Conservation (phyloP, 257 asterid species). For the Echium plantagineum region DNA sequence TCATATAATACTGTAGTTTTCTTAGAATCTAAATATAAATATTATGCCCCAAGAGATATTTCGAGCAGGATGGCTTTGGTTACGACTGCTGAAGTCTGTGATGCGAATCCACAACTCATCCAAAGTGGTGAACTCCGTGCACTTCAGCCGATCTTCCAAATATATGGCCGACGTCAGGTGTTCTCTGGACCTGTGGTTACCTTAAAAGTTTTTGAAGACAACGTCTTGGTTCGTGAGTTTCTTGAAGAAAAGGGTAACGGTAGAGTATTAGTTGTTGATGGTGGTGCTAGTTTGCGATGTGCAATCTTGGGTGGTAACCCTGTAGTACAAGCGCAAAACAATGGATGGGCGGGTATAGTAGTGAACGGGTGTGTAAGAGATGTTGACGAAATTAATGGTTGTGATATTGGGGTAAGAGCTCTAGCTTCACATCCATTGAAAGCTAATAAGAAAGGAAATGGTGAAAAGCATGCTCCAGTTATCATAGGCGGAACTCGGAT, state of each 20-base stretch:
- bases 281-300: slow-evolving; percentile 80
- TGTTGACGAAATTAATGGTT: no score
- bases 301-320: slow-evolving; percentile 76
- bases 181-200: slow-evolving; percentile 69
- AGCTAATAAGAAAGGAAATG: slow-evolving; percentile 52
- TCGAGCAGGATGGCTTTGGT: slow-evolving; percentile 41
- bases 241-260: slow-evolving; percentile 72
- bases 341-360: no score
- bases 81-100: slow-evolving; percentile 80
- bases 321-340: slow-evolving; percentile 43
- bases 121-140: slow-evolving; percentile 60
- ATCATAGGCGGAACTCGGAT: slow-evolving; percentile 49
- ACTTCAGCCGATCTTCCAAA: slow-evolving; percentile 70
- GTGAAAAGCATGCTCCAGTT: slow-evolving; percentile 42
- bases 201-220: slow-evolving; percentile 73
- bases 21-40: no score
- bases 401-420: no score
- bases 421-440: slow-evolving; percentile 73
- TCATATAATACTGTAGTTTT: no score
- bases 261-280: slow-evolving; percentile 71
- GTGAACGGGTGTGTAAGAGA: no score
- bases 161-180: slow-evolving; percentile 54
- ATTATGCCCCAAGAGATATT: no score
- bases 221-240: slow-evolving; percentile 58
- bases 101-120: slow-evolving; percentile 52